phyloP scores from a whole-genome alignment of 2,329 filamentous ascomycete species.

The Paradendryphiella salina region DNA sequence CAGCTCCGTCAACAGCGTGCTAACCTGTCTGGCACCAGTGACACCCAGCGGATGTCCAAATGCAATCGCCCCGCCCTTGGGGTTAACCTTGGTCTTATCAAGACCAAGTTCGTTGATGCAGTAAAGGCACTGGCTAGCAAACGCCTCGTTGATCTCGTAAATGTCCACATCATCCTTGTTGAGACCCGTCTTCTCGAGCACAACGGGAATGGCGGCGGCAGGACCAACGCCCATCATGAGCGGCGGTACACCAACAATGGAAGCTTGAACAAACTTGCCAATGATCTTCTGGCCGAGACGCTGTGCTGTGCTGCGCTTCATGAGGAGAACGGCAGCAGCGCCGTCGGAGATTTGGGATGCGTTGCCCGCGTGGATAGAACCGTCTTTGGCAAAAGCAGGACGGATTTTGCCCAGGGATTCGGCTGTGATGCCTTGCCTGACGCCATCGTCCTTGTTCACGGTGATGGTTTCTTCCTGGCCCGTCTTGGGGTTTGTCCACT shows the following conservation, averaged over 20 bases:
- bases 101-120: constrained; percentile 86
- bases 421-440: constrained; percentile 80
- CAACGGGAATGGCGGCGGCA: constrained; percentile 93
- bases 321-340: constrained; percentile 90
- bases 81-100: constrained; percentile 86
- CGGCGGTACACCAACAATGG: constrained; percentile 85
- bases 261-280: constrained; percentile 87
- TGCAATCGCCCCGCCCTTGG: constrained; percentile 94
- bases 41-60: constrained; percentile 95
- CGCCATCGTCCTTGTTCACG: constrained; percentile 83
- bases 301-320: constrained; percentile 91
- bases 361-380: constrained; percentile 94
- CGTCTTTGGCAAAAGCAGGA: constrained; percentile 87
- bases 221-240: constrained; percentile 95
- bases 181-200: constrained; percentile 84
- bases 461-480: constrained; percentile 82
- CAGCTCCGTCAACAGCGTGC: constrained; percentile 87
- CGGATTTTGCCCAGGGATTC: constrained; percentile 91
- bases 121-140: constrained; percentile 93
- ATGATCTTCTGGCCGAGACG: constrained; percentile 84
- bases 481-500: constrained; percentile 88
- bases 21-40: constrained; percentile 91
- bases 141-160: constrained; percentile 99
- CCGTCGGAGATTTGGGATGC: constrained; percentile 93
- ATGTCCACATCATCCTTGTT: constrained; percentile 86